These are phyloP conservation scores for Populus hybrid DNA, from an alignment of 441 rosid genomes.

Conservation along the genomic window DNA sequence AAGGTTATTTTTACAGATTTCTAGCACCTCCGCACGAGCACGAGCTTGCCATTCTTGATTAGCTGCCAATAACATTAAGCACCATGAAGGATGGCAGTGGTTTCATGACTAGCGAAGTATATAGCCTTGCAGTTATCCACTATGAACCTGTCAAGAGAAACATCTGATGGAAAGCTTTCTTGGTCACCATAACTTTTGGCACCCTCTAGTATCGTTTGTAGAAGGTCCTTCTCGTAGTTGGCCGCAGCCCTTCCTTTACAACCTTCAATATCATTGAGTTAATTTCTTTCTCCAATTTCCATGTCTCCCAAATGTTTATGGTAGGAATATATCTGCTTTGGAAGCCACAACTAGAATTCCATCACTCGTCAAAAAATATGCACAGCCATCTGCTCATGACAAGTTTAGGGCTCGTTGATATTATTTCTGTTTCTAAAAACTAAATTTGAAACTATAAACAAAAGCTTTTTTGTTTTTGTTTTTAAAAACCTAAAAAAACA, in stretches of 20 bases:
- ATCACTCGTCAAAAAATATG: background rate
- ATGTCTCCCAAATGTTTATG: slow-evolving; percentile 32
- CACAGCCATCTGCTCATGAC: background rate
- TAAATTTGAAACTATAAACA: too few species aligned
- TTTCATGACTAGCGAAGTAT: slow-evolving; percentile 53
- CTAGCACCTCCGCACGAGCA: slow-evolving; percentile 34
- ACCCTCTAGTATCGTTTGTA: slow-evolving; percentile 41
- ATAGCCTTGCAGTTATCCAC: slow-evolving; percentile 50
- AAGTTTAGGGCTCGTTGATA: background rate
- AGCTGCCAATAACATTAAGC: slow-evolving; percentile 42
- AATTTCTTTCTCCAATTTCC: slow-evolving; percentile 46
- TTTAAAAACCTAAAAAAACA: too few species aligned
- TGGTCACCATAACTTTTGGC: slow-evolving; percentile 16
- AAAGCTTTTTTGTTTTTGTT: too few species aligned
- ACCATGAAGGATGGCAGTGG: slow-evolving; percentile 44
- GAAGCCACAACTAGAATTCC: background rate
- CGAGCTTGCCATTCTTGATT: slow-evolving; percentile 47
- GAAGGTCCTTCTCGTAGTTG: slow-evolving; percentile 31
- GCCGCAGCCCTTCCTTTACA: slow-evolving; percentile 31
- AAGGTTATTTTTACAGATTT: slow-evolving; percentile 17
- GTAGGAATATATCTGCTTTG: slow-evolving; percentile 21
- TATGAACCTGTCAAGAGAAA: slow-evolving; percentile 33
- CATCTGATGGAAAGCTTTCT: slow-evolving; percentile 7
- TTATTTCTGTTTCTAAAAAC: too few species aligned
- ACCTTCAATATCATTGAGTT: slow-evolving; percentile 26